Base-by-base conservation (phyloP, 2,329 filamentous ascomycete genomes). In the Lachnellula willkommii region DNA sequence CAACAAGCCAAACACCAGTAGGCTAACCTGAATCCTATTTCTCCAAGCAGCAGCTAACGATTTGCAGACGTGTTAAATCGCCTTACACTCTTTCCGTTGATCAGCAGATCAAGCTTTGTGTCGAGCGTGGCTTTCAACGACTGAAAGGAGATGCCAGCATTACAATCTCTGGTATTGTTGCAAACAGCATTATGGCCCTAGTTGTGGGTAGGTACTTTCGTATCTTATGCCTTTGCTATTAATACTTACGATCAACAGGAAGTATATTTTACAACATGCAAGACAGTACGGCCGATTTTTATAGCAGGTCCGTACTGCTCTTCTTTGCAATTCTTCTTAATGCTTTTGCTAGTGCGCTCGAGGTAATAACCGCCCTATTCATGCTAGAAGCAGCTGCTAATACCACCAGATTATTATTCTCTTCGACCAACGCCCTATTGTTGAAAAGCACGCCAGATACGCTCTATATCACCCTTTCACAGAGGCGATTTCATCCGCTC, bases 381-480 rank as follows among this genome's bases (percentile, higher is more conserved):
- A 32, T 32, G 9, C 9, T 11, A 12, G 9, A 32, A 32, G 9
- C 9, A 32, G 28, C 28, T 11, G 28, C 28, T 32, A 9, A 32
- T 32, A 12, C 4, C 28, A 32, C 12, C 4, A 83, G 4, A 74
- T 84, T 42, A 82, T 89, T 72, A 95, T 95, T 26, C 66, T 77
- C 6, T 78, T 76, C 58, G 69, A 69, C 4, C 74, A 77, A 56
- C 68, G 76, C 2, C 74, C 75, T 1, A 76, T 79, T 46, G 71
- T 78, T 9, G 74, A 96, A 69, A 96, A 96, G 71, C 92, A 96
- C 65, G 75, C 80, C 55, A 83, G 88, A 56, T 96, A 95, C 69
- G 90, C 90, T 15, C 78, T 96, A n/a, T 95, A 96, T 65, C 92
- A 95, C 65, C 90, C 92, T 0, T 91, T 87, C 8, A 88, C 90